Evolutionary conservation across 345 rosid genomes (phyloP).

Genomic region (Psidium friedrichsthalianum): DNA sequence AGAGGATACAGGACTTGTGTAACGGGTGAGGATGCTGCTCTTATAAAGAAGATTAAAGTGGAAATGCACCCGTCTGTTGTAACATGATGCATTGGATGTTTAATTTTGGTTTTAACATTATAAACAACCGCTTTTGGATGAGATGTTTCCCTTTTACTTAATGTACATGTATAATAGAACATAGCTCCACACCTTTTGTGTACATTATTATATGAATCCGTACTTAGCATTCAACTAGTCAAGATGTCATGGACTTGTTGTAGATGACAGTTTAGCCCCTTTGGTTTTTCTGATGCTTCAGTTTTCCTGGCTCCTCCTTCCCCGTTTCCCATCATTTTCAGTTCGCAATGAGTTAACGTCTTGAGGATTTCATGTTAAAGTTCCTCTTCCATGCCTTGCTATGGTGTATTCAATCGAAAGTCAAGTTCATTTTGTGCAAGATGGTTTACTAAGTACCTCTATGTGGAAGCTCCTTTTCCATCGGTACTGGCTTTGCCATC

Average conservation of each 20-base stretch:
- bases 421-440: background rate
- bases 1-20: conserved; percentile 3
- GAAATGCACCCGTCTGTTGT: conserved; percentile 10
- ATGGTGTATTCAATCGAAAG: background rate
- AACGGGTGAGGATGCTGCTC: background rate
- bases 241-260: background rate
- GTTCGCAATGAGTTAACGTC: background rate
- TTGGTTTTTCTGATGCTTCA: background rate
- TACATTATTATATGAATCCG: background rate
- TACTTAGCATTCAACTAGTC: background rate
- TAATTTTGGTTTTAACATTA: conserved; percentile 27
- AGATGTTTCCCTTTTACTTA: conserved; percentile 21
- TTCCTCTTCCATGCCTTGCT: background rate
- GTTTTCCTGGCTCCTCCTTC: background rate
- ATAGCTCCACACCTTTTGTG: background rate
- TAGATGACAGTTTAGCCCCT: background rate
- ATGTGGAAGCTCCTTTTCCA: background rate
- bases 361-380: background rate
- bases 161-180: conserved; percentile 14
- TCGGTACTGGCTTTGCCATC: background rate
- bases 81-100: conserved; percentile 19
- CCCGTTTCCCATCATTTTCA: background rate
- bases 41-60: conserved; percentile 9
- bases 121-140: conserved; percentile 31
- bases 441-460: background rate